These are phyloP conservation scores for Pinus tabuliformis DNA, from an alignment of 75 land plant genomes.

Conservation along the genomic window DNA sequence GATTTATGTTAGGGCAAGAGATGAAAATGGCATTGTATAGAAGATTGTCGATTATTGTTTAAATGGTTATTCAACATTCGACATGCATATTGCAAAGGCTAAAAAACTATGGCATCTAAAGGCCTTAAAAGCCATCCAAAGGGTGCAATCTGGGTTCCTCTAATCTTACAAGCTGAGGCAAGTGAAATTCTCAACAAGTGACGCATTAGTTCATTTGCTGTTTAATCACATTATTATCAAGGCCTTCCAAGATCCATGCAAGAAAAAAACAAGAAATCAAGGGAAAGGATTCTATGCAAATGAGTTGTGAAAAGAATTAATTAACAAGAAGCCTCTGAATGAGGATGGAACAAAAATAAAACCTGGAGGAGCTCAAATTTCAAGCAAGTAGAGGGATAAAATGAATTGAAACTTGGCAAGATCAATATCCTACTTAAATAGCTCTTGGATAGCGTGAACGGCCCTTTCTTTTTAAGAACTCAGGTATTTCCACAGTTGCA, in stretches of 20 bases:
- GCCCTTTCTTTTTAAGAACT: constrained; percentile 79
- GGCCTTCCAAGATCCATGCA: no score
- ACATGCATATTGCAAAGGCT: not conserved
- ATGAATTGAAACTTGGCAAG: not conserved
- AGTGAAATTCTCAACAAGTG: not conserved
- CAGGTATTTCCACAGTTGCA: constrained; percentile 69
- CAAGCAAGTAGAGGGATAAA: not conserved
- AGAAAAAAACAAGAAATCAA: not conserved
- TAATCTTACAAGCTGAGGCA: not conserved
- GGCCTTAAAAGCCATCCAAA: not conserved
- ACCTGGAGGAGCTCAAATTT: not conserved
- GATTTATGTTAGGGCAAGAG: not conserved
- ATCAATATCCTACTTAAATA: constrained; percentile 13
- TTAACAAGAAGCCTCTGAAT: not conserved
- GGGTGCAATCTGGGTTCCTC: not conserved
- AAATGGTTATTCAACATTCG: not conserved
- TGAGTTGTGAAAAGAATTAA: not conserved
- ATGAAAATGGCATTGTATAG: not conserved
- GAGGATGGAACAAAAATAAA: constrained; percentile 4
- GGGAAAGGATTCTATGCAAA: constrained; percentile 2
- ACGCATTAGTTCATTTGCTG: not conserved
- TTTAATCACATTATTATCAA: no score
- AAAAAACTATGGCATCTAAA: not conserved
- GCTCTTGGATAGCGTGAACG: constrained; percentile 74
- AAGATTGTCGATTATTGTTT: not conserved